Base-by-base conservation (phyloP, 2,329 filamentous ascomycete species). In the Alternaria triticina region DNA sequence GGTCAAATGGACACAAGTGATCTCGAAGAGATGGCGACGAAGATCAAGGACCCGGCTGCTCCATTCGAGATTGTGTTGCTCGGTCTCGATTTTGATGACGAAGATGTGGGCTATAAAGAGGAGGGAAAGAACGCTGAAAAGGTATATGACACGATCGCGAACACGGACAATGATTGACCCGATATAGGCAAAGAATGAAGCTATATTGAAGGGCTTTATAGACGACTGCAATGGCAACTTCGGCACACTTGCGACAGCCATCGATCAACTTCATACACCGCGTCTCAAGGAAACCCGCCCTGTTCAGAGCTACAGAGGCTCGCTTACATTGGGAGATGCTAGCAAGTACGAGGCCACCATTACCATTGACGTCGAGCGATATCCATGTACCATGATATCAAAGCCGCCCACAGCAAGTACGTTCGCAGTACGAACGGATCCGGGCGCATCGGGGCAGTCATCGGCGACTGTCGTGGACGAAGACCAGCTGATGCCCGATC, bases 41-140 rank as follows among this genome's bases (percentile, higher is more conserved):
- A 93, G 76, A 87, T 97, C 49, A 92, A 92, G 66, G 86, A 90
- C 9, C 87, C 91, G 40, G 71, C 71, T 28, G 71, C 73, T 20
- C 87, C 86, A 4, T 96, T 98, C 63, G 88, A 96, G 66, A 83
- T 99, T 46, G 86, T 90, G 2, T 83, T 98, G 11, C 82, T 98
- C 57, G 96, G 96, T 13, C 88, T 97, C 17, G 96, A 99, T 77
- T 98, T 99, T 79, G 94, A 99, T 76, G 94, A 97, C 77, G 77
- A 88, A 1, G 94, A 97, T 3, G 97, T 91, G 75, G 94, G 94
- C 45, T 92, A 93, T 76, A 97, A 97, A 78, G 95, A 98, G 81
- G 94, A 97, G 78, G 88, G 91, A 68, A 99, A 99, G 77, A 82
- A 90, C 17, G 69, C 78, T 0, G 77, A 80, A 55, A 98, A 98